A percentile compares a stretch with the other conserved stretches of the same genome.
phyloP scores from a whole-genome alignment of 441 rosid species.

The Macaranga tanarius region DNA sequence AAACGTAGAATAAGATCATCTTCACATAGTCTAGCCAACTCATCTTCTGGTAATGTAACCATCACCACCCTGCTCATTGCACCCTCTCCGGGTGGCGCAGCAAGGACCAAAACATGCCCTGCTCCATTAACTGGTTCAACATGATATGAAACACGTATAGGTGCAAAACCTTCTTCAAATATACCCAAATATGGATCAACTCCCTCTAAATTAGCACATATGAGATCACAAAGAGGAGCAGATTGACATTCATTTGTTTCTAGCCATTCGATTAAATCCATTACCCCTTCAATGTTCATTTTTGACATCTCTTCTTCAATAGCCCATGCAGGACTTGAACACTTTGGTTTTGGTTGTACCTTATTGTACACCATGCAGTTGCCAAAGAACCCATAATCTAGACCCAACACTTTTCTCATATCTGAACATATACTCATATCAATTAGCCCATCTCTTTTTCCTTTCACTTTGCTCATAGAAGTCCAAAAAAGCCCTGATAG shows the following conservation, averaged over 20 bases:
- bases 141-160: conserved; percentile 39
- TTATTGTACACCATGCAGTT: conserved; percentile 59
- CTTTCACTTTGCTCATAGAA: conserved; percentile 48
- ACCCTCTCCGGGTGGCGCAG: conserved; percentile 36
- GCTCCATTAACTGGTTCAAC: conserved; percentile 41
- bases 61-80: conserved; percentile 47
- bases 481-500: conserved; percentile 62
- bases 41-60: conserved; percentile 48
- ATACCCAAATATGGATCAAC: conserved; percentile 19
- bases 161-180: conserved; percentile 43
- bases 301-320: conserved; percentile 33
- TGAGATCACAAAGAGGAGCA: conserved; percentile 30
- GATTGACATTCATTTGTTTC: conserved; percentile 17
- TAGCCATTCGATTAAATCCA: conserved; percentile 65
- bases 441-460: conserved; percentile 30
- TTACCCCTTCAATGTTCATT: conserved; percentile 41
- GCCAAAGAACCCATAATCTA: conserved; percentile 58
- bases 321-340: conserved; percentile 36
- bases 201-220: conserved; percentile 45
- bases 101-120: conserved; percentile 54
- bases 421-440: conserved; percentile 56
- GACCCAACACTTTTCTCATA: conserved; percentile 41
- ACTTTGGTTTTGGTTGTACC: conserved; percentile 1
- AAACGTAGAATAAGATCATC: conserved; percentile 47
- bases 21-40: conserved; percentile 35